Percentiles rank a stretch among this genome's conserved stretches.
phyloP scores from a whole-genome alignment of 768 basidiomycete species.

The Lentinula guzmanii region DNA sequence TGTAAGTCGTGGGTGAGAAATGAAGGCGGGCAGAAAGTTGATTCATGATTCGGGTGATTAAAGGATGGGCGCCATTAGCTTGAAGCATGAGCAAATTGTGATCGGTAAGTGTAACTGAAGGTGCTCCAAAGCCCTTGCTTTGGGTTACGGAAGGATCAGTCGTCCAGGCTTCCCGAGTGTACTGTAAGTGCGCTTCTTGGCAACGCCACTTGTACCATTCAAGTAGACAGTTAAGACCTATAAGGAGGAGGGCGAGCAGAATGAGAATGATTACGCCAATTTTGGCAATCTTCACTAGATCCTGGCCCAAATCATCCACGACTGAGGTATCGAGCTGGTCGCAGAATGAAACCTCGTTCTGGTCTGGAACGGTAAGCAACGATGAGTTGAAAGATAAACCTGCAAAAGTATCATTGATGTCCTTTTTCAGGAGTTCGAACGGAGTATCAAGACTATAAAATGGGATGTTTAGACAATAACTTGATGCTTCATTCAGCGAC shows the following conservation, averaged over 20 bases:
- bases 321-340: slow-evolving; percentile 71
- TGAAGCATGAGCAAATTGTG: slow-evolving; percentile 78
- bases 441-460: slow-evolving; percentile 67
- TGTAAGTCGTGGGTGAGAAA: slow-evolving; percentile 56
- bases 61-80: slow-evolving; percentile 62
- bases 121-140: slow-evolving; percentile 26
- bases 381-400: slow-evolving; percentile 69
- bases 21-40: slow-evolving; percentile 42
- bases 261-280: slow-evolving; percentile 76
- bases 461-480: slow-evolving; percentile 1
- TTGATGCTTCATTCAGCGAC: slow-evolving; percentile 19
- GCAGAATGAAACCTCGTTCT: slow-evolving; percentile 72
- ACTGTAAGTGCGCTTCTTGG: slow-evolving; percentile 58
- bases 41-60: slow-evolving; percentile 63
- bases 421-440: slow-evolving; percentile 81
- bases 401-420: slow-evolving; percentile 83
- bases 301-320: slow-evolving; percentile 78
- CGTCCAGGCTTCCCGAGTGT: slow-evolving; percentile 72
- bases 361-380: slow-evolving; percentile 69
- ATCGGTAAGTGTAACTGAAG: slow-evolving; percentile 57
- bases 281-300: slow-evolving; percentile 74
- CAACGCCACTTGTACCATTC: slow-evolving; percentile 89
- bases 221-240: slow-evolving; percentile 66
- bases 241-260: slow-evolving; percentile 62
- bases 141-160: slow-evolving; percentile 63